phyloP scores from a whole-genome alignment of 495 filamentous ascomycete genomes.

The Zalerion maritima region DNA sequence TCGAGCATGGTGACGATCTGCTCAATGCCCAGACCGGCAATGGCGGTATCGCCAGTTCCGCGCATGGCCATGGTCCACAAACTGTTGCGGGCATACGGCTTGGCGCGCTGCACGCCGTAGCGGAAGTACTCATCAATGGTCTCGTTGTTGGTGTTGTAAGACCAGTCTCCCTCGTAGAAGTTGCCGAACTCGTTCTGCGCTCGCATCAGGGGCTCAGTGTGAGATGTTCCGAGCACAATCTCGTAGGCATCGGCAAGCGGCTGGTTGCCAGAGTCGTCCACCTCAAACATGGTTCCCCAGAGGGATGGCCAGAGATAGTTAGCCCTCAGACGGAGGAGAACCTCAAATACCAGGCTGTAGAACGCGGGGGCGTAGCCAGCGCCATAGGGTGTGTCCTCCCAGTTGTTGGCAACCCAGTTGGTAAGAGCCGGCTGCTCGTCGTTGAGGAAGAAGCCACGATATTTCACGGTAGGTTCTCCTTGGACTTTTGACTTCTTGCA shows the following conservation, averaged over 20 bases:
- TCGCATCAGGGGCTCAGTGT: conserved; percentile 62
- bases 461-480: conserved; percentile 51
- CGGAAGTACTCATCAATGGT: conserved; percentile 51
- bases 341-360: conserved; percentile 55
- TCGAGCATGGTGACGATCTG: conserved; percentile 42
- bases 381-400: conserved; percentile 33
- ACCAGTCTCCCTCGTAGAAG: conserved; percentile 46
- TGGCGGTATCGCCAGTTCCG: conserved; percentile 49
- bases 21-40: conserved; percentile 36
- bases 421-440: conserved; percentile 61
- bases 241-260: conserved; percentile 56
- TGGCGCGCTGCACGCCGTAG: conserved; percentile 50
- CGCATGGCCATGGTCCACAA: conserved; percentile 63
- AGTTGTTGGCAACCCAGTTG: conserved; percentile 43
- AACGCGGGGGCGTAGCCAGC: conserved; percentile 47
- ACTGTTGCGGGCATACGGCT: conserved; percentile 45
- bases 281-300: conserved; percentile 56
- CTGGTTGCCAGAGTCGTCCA: conserved; percentile 54
- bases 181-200: conserved; percentile 54
- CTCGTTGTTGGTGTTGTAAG: conserved; percentile 50
- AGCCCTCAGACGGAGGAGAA: conserved; percentile 51
- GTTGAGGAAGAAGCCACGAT: conserved; percentile 67
- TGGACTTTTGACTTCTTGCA: conserved; percentile 38
- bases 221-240: conserved; percentile 55
- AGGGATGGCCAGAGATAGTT: conserved; percentile 66